These are phyloP conservation scores for Lachancea fermentati DNA, from an alignment of 805 yeast species.

Conservation along the genomic window DNA sequence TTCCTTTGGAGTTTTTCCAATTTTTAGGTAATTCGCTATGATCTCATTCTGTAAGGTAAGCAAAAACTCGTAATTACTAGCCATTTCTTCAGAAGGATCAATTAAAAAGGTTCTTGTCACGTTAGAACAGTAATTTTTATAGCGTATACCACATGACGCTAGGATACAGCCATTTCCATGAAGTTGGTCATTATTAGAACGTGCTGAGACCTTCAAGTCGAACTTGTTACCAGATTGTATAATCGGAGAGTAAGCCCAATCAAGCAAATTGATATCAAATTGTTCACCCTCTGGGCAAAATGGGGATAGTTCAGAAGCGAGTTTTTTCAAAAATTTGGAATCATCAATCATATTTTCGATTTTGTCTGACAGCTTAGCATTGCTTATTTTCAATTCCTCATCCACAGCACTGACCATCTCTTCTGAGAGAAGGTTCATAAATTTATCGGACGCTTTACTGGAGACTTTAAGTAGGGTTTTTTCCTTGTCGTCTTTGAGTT, in stretches of 20 bases:
- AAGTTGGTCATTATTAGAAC: conserved; percentile 58
- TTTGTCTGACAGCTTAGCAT: conserved; percentile 64
- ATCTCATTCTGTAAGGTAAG: conserved; percentile 64
- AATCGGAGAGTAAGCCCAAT: conserved; percentile 92
- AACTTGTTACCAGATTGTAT: conserved; percentile 83
- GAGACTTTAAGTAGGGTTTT: conserved; percentile 61
- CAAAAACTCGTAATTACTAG: conserved; percentile 71
- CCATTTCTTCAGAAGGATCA: conserved; percentile 79
- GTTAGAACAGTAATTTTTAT: conserved; percentile 83
- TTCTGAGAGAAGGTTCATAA: conserved; percentile 79
- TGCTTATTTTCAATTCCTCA: conserved; percentile 73
- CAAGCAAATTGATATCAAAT: conserved; percentile 70
- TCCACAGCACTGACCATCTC: conserved; percentile 85
- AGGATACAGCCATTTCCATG: conserved; percentile 73
- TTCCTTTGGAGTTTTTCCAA: conserved; percentile 61
- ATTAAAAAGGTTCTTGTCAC: conserved; percentile 83
- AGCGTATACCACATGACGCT: conserved; percentile 79
- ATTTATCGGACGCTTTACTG: conserved; percentile 65
- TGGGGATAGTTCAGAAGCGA: conserved; percentile 43
- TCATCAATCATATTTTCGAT: conserved; percentile 82
- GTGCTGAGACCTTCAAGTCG: conserved; percentile 79
- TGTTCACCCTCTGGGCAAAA: conserved; percentile 45
- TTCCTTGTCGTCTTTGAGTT: conserved; percentile 76
- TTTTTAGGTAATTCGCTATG: conserved; percentile 48
- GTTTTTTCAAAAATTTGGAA: conserved; percentile 52